Evolutionary conservation across 2,329 filamentous ascomycete genomes (phyloP), one percentile per base, ranked within the genome.

Genomic region (Gremmenia infestans): DNA sequence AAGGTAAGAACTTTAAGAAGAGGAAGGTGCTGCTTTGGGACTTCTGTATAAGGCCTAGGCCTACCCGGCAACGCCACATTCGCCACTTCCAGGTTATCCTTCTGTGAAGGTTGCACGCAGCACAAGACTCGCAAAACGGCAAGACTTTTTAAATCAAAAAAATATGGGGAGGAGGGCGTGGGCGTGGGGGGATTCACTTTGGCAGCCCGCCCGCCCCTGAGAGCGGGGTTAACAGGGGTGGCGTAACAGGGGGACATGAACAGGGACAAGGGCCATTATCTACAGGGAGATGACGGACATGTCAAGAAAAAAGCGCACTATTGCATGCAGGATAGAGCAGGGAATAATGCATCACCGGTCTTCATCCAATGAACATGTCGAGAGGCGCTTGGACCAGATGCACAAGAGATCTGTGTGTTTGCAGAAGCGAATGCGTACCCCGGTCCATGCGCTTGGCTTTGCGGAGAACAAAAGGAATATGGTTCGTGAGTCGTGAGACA

Each of bases 371-470:
- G 1, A 45, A 15, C 25, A 23, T 11, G 3, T 3, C 35, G 25
- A 7, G 19, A 7, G 15, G 23, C 45, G 3, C 35, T 47, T n/a
- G 48, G 61, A 63, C 28, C 42, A 35, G 57, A 52, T 60, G 43
- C 55, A 53, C 58, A 54, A 46, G 37, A 40, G 53, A 58, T 61
- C 59, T 63, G 63, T 65, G 60, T 60, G 55, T 46, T 60, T 64
- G 62, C 59, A 65, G 57, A 51, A 60, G 56, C 25, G 50, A 50
- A 32, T 32, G n/a, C 35, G 23, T 9, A 50, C 50, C 48, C 25
- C 7, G 45, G 12, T 46, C 32, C 19, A 19, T 39, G 52, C 46
- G 52, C 46, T 17, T 23, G 32, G 52, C 50, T 42, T 35, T 60
- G 53, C 48, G 53, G 43, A 56, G 50, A 61, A 48, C 36, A 55